Evolutionary conservation across 2,329 filamentous ascomycete species (phyloP).

Genomic region (Fusarium oligoseptatum): DNA sequence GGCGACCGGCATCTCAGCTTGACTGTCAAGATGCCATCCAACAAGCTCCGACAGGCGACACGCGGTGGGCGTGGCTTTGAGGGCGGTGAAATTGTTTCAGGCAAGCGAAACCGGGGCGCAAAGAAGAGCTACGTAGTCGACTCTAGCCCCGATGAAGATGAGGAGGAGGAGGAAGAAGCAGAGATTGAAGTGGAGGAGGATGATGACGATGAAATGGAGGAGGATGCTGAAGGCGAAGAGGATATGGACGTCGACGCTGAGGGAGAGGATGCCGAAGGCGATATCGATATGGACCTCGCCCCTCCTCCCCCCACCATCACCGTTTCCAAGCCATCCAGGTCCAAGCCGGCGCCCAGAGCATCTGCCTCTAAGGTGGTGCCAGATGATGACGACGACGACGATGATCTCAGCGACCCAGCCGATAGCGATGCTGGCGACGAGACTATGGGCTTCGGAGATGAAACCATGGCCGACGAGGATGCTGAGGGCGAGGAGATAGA

Average conservation of each 20-base stretch:
- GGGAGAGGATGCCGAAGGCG: slow-evolving; percentile 59
- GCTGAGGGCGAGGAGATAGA: slow-evolving; percentile 62
- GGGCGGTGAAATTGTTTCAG: slow-evolving; percentile 62
- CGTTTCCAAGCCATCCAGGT: slow-evolving; percentile 60
- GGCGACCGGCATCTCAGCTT: slow-evolving; percentile 59
- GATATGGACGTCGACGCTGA: slow-evolving; percentile 58
- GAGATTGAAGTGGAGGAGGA: slow-evolving; percentile 58
- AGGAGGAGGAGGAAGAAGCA: slow-evolving; percentile 55
- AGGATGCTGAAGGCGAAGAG: slow-evolving; percentile 57
- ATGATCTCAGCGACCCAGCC: slow-evolving; percentile 67
- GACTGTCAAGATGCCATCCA: slow-evolving; percentile 66
- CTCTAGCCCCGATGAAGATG: slow-evolving; percentile 63
- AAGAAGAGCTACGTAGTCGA: slow-evolving; percentile 74
- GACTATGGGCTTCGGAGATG: slow-evolving; percentile 57
- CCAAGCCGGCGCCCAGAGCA: slow-evolving; percentile 52
- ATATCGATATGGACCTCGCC: slow-evolving; percentile 61
- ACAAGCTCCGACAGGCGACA: slow-evolving; percentile 65
- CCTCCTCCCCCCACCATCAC: slow-evolving; percentile 60
- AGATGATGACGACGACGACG: slow-evolving; percentile 63
- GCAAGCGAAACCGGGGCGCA: slow-evolving; percentile 66
- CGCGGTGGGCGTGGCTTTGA: slow-evolving; percentile 57
- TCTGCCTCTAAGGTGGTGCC: slow-evolving; percentile 51
- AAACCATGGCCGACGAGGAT: slow-evolving; percentile 62
- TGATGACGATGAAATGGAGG: slow-evolving; percentile 54
- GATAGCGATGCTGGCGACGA: slow-evolving; percentile 62